Conservation (phyloP, 2,329 filamentous ascomycete genomes). For the Aspergillus felis region DNA sequence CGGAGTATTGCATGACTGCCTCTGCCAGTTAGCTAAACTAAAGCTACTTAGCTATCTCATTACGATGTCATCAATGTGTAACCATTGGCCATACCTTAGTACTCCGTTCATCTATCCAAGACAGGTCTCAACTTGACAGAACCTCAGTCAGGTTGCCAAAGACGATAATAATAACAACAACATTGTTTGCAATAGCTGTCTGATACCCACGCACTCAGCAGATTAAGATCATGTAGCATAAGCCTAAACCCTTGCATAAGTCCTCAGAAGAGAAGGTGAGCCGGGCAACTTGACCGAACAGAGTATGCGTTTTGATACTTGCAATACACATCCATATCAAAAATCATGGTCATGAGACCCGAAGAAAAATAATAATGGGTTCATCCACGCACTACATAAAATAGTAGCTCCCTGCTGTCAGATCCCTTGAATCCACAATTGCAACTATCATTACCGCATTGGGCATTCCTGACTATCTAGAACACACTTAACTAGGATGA, state of each 20-base stretch:
- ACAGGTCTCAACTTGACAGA: no score
- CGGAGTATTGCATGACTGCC: not conserved
- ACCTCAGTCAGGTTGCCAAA: not conserved
- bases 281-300: not conserved
- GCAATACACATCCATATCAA: not conserved
- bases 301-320: not conserved
- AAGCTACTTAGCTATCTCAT: not conserved
- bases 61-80: slow-evolving; percentile 4
- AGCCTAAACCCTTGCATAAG: not conserved
- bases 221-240: not conserved
- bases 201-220: not conserved
- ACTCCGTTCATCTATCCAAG: no score
- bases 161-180: not conserved
- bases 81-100: not conserved
- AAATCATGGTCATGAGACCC: slow-evolving; percentile 23
- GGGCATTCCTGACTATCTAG: not conserved
- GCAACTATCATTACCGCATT: slow-evolving; percentile 1
- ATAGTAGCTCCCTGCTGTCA: slow-evolving; percentile 20
- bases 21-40: not conserved
- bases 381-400: not conserved
- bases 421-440: slow-evolving; percentile 10
- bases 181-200: not conserved
- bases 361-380: slow-evolving; percentile 19
- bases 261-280: not conserved
- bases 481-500: not conserved